These are phyloP conservation scores for Microascus cirrosus DNA, from an alignment of 2,329 filamentous ascomycete genomes.

Conservation along the genomic window DNA sequence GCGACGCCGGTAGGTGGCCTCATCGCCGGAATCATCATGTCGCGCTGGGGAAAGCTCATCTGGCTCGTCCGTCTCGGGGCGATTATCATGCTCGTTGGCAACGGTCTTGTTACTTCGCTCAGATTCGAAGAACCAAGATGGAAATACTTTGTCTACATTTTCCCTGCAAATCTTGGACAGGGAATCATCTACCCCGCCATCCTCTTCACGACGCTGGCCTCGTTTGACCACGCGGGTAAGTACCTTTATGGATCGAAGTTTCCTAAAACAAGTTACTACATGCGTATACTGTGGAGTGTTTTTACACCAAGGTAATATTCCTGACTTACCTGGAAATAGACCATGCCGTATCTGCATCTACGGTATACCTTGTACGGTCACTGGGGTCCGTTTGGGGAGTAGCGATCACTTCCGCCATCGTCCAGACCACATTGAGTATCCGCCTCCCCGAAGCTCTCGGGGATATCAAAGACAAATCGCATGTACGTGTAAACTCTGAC, in stretches of 20 bases:
- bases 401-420: conserved; percentile 48
- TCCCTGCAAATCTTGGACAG: conserved; percentile 47
- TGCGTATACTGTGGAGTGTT: background rate
- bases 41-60: conserved; percentile 39
- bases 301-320: no score
- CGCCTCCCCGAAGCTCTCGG: conserved; percentile 40
- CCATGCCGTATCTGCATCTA: conserved; percentile 51
- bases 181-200: conserved; percentile 48
- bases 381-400: conserved; percentile 55
- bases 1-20: conserved; percentile 47
- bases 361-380: conserved; percentile 52
- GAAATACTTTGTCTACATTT: conserved; percentile 45
- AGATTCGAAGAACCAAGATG: conserved; percentile 35
- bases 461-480: conserved; percentile 44
- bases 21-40: conserved; percentile 46
- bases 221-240: conserved; percentile 49
- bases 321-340: conserved; percentile 23
- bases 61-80: conserved; percentile 39
- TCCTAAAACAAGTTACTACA: no score
- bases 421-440: conserved; percentile 48
- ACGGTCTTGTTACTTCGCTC: conserved; percentile 37
- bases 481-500: conserved; percentile 32
- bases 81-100: conserved; percentile 40
- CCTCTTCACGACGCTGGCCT: conserved; percentile 50
- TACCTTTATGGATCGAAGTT: no score